Evolutionary conservation across 768 basidiomycete species (phyloP).

Genomic region (Psilocybe subaeruginosa): DNA sequence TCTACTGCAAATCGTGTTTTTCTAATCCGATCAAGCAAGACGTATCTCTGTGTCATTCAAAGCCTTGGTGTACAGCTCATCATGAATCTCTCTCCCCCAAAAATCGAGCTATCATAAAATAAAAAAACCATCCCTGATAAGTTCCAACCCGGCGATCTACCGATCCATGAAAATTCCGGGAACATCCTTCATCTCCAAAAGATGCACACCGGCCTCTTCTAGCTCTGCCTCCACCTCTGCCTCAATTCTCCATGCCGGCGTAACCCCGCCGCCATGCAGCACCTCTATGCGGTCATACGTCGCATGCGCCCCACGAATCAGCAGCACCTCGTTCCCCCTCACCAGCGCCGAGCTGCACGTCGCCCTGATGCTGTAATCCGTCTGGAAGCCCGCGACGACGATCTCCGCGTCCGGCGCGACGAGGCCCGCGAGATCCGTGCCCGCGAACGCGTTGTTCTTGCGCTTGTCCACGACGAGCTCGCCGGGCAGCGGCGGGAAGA

Average conservation of each 20-base stretch:
- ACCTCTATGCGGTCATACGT: slow-evolving; percentile 71
- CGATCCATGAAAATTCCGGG: slow-evolving; percentile 60
- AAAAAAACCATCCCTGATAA: neutral
- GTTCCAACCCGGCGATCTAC: slow-evolving; percentile 21
- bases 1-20: too few species aligned
- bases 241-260: slow-evolving; percentile 54
- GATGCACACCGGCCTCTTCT: slow-evolving; percentile 66
- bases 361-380: slow-evolving; percentile 62
- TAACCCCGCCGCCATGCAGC: slow-evolving; percentile 57
- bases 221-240: slow-evolving; percentile 66
- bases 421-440: slow-evolving; percentile 53
- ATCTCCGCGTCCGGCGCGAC: slow-evolving; percentile 60
- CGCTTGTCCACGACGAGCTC: slow-evolving; percentile 67
- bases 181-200: slow-evolving; percentile 71
- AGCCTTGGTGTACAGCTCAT: too few species aligned
- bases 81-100: too few species aligned
- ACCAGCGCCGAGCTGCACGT: slow-evolving; percentile 66
- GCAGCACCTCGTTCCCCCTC: slow-evolving; percentile 66
- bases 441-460: slow-evolving; percentile 73
- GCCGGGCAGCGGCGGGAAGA: slow-evolving; percentile 48
- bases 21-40: too few species aligned
- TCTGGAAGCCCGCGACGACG: slow-evolving; percentile 68
- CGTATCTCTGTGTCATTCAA: too few species aligned
- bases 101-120: too few species aligned
- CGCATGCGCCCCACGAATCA: slow-evolving; percentile 67